Conservation (phyloP, 192 early-diverging fungal species). For the Neocallimastix lanati region DNA sequence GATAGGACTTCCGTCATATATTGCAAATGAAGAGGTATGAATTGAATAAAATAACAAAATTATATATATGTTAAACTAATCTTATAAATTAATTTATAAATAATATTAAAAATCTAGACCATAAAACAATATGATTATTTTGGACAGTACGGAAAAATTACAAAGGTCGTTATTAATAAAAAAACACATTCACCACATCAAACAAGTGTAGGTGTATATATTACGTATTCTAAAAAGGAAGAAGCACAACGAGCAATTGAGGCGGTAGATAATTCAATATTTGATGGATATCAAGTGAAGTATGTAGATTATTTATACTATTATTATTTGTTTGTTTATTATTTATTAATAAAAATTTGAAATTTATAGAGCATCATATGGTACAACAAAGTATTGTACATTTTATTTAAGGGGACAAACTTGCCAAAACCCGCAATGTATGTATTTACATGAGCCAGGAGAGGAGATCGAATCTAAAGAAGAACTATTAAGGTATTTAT, state of each 20-base stretch:
- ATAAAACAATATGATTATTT: slow-evolving; percentile 80
- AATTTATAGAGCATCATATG: slow-evolving; percentile 65
- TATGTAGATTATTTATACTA: slow-evolving; percentile 6
- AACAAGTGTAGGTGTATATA: slow-evolving; percentile 62
- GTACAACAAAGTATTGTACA: slow-evolving; percentile 96
- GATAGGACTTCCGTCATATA: slow-evolving; percentile 68
- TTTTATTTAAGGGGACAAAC: slow-evolving; percentile 77
- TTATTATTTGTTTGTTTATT: neutral
- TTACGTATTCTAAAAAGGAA: slow-evolving; percentile 79
- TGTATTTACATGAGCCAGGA: slow-evolving; percentile 87
- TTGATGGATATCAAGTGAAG: slow-evolving; percentile 68
- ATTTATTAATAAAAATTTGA: neutral
- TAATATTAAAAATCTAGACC: too few species aligned
- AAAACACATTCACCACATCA: neutral
- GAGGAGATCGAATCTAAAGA: slow-evolving; percentile 88
- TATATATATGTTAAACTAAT: neutral
- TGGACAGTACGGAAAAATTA: slow-evolving; percentile 95
- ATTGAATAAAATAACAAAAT: neutral
- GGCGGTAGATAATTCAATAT: slow-evolving; percentile 71
- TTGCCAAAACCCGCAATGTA: slow-evolving; percentile 86
- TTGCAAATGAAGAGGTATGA: slow-evolving; percentile 73
- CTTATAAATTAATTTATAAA: neutral
- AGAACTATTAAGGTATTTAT: slow-evolving; percentile 15
- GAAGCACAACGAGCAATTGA: slow-evolving; percentile 84
- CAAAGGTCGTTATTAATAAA: slow-evolving; percentile 76